Conservation (phyloP, 164 flowering plant species). For the Liriodendron chinense region DNA sequence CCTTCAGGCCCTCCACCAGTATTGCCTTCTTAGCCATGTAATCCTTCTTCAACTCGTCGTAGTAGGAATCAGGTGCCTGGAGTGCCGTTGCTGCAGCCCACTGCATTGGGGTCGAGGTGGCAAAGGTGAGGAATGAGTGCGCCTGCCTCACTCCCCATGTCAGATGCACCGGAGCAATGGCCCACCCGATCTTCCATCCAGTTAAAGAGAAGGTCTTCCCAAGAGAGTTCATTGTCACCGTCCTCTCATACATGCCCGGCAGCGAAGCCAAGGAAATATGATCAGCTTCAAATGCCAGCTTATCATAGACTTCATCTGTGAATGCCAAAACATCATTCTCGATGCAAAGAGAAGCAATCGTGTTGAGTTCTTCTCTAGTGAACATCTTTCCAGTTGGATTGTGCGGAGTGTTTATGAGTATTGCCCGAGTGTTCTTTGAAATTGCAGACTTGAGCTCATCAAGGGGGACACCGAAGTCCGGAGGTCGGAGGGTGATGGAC, state of each 20-base stretch:
- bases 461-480: constrained; percentile 77
- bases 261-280: constrained; percentile 94
- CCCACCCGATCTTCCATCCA: constrained; percentile 99
- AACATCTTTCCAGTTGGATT: constrained; percentile 98
- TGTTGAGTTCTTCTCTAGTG: constrained; percentile 66
- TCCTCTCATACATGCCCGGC: constrained; percentile 94
- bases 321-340: constrained; percentile 86
- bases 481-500: constrained; percentile 75
- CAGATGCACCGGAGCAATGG: constrained; percentile 90
- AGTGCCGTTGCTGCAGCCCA: constrained; percentile 77
- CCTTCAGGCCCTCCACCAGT: constrained; percentile 77
- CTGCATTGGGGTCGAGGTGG: constrained; percentile 93
- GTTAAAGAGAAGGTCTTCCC: constrained; percentile 96
- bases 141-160: constrained; percentile 95
- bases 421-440: constrained; percentile 77
- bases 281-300: constrained; percentile 89
- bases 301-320: constrained; percentile 92
- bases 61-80: constrained; percentile 75
- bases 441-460: constrained; percentile 67
- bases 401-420: constrained; percentile 87
- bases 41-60: constrained; percentile 72
- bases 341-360: constrained; percentile 74
- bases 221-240: constrained; percentile 91
- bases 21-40: constrained; percentile 76
- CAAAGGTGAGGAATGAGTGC: constrained; percentile 85